phyloP scores from a whole-genome alignment of 352 stramenopile genomes.

The Phytopythium vexans region DNA sequence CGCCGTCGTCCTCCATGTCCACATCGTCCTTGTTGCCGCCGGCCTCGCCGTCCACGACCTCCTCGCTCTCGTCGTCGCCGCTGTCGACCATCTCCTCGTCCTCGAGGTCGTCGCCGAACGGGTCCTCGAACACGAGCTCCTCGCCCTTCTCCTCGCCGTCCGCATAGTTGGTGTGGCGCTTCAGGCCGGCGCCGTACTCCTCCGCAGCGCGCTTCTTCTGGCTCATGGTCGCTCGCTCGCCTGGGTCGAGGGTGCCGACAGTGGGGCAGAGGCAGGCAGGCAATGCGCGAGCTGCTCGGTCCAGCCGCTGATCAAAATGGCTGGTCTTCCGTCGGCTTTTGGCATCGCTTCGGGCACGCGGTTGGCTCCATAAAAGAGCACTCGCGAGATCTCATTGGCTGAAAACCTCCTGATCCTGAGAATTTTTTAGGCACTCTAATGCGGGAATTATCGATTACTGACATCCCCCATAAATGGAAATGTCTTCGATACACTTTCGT shows the following conservation, averaged over 20 bases:
- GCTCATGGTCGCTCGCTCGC: conserved; percentile 42
- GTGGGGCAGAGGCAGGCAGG: too few relatives aligned
- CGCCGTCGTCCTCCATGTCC: conserved; percentile 60
- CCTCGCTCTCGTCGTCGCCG: conserved; percentile 68
- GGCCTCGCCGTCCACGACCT: conserved; percentile 46
- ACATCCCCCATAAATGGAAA: too few relatives aligned
- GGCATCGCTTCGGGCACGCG: background rate
- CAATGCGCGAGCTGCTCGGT: too few relatives aligned
- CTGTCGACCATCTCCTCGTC: conserved; percentile 90
- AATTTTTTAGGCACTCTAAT: too few relatives aligned
- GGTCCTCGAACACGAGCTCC: conserved; percentile 86
- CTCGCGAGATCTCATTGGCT: conserved; percentile 18
- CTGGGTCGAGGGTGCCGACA: background rate
- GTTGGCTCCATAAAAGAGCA: conserved; percentile 5
- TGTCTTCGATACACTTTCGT: too few relatives aligned
- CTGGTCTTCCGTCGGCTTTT: conserved; percentile 3
- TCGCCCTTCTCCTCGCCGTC: conserved; percentile 41
- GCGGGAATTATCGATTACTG: too few relatives aligned
- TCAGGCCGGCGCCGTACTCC: conserved; percentile 38
- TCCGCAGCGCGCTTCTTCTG: conserved; percentile 65
- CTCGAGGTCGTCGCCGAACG: conserved; percentile 87
- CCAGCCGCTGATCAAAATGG: conserved; percentile 4
- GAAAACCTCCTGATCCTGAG: conserved; percentile 1
- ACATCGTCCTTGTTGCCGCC: conserved; percentile 50
- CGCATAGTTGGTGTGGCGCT: conserved; percentile 43